phyloP scores from a whole-genome alignment of 345 rosid species.

The Abelmoschus esculentus region DNA sequence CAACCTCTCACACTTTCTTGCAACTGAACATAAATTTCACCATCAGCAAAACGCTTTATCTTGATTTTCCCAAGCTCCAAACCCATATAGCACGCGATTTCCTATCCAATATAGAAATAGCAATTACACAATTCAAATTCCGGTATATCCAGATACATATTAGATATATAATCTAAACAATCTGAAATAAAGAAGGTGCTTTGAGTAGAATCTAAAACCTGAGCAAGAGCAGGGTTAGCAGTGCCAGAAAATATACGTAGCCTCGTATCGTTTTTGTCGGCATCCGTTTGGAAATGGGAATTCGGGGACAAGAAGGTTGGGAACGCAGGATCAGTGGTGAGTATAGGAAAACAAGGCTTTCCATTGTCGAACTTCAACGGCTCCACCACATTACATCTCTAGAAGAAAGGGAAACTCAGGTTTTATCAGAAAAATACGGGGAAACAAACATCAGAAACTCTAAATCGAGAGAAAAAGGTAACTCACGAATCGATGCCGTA shows the following conservation, averaged over 20 bases:
- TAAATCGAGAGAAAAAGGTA: not conserved
- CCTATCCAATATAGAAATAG: conserved; percentile 31
- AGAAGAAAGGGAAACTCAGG: not conserved
- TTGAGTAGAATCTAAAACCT: conserved; percentile 31
- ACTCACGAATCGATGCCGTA: conserved; percentile 31
- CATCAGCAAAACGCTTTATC: conserved; percentile 92
- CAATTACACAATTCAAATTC: not conserved
- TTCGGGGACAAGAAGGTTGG: conserved; percentile 33
- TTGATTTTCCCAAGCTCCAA: conserved; percentile 84
- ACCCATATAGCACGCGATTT: conserved; percentile 92
- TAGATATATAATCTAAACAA: not conserved
- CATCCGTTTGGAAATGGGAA: conserved; percentile 25
- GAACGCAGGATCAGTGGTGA: conserved; percentile 23
- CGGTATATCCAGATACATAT: not conserved
- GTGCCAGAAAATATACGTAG: conserved; percentile 92
- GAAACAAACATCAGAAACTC: not conserved
- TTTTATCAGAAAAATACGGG: not conserved
- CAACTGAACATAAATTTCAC: conserved; percentile 90
- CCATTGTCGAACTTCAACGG: conserved; percentile 52
- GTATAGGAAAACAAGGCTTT: conserved; percentile 38
- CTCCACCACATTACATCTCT: conserved; percentile 65
- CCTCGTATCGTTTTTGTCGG: conserved; percentile 46
- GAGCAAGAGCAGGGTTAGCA: conserved; percentile 83
- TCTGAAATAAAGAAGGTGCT: not conserved
- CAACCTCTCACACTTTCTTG: conserved; percentile 99